Evolutionary conservation across 352 stramenopile genomes (phyloP), one percentile per base, ranked within the genome.

Genomic region (Phytophthora meadii): DNA sequence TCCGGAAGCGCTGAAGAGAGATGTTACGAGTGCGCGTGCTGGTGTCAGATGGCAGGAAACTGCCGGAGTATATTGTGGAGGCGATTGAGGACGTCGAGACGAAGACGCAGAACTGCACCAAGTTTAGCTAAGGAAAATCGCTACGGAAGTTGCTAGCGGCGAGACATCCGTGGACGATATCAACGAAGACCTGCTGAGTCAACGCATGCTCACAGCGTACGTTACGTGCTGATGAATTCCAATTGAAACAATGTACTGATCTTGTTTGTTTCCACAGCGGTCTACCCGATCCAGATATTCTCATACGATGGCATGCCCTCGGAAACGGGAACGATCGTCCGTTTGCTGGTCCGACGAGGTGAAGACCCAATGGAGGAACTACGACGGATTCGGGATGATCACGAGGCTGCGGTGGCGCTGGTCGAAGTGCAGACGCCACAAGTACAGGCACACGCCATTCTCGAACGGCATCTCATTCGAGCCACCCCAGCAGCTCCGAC

Each of bases 61-160:
- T 95, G 47, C 86, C 86, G 2, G n/a, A 50, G 0, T 81, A 93
- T 65, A 87, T 95, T 41, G 70, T 79, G 11, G 59, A 82, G 4
- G 84, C 81, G 3, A 94, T 94, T 42, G 66, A 87, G 3, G 42
- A 87, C 37, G 96, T 99, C 52, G 89, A 98, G 59, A 55, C 76
- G 32, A 87, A 97, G 65, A 99, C 97, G 3, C 61, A 66, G 17
- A 73, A 94, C 63, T 98, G 92, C 19, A 19, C 19, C 19, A 19
- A 19, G 19, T 54, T 95, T 42, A 98, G 93, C 69, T 99, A 99
- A 90, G 84, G 65, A 73, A 72, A n/a, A 92, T 99, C 34, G 94
- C 92, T 14, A 65, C 63, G 12, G 83, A 98, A 49, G 92, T 98
- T 15, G 68, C 71, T 25, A 68, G 75, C 36, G 90, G 92, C 12